Percentiles rank a stretch among this genome's conserved stretches.
Evolutionary conservation across 768 basidiomycete species (phyloP).

Genomic region (Artomyces pyxidatus): DNA sequence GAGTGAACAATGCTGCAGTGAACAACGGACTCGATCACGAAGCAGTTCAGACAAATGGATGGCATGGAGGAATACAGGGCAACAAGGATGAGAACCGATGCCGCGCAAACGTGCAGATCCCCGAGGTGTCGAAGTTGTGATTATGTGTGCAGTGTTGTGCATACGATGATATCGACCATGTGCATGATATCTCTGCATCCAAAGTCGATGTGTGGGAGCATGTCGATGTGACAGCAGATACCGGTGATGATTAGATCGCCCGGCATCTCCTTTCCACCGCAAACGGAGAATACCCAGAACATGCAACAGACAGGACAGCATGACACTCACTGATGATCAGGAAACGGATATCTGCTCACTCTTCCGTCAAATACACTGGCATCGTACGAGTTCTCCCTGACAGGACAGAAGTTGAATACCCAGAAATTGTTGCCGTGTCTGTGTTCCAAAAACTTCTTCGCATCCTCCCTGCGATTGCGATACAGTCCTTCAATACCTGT

Average conservation of each 20-base stretch:
- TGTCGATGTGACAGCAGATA: too few species aligned
- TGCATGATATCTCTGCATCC: too few species aligned
- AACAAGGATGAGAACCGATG: too few species aligned
- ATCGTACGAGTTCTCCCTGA: constrained; percentile 74
- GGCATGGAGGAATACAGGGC: too few species aligned
- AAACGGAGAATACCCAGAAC: not conserved
- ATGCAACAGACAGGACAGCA: not conserved
- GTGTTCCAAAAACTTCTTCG: constrained; percentile 63
- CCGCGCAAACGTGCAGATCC: too few species aligned
- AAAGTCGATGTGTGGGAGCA: too few species aligned
- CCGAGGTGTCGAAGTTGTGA: too few species aligned
- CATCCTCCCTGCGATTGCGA: constrained; percentile 70
- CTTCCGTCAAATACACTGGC: constrained; percentile 59
- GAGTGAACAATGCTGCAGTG: too few species aligned
- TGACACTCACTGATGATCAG: constrained; percentile 74
- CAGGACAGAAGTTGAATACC: constrained; percentile 86
- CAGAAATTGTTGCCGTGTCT: constrained; percentile 73
- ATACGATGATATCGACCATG: too few species aligned
- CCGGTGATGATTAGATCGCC: not conserved
- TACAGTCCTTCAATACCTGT: constrained; percentile 72
- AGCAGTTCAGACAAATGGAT: too few species aligned
- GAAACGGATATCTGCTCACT: constrained; percentile 81
- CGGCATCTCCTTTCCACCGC: not conserved
- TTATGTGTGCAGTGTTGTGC: too few species aligned
- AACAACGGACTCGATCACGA: too few species aligned